Conservation (phyloP, 768 basidiomycete species). For the Leccinum longicurvipes region DNA sequence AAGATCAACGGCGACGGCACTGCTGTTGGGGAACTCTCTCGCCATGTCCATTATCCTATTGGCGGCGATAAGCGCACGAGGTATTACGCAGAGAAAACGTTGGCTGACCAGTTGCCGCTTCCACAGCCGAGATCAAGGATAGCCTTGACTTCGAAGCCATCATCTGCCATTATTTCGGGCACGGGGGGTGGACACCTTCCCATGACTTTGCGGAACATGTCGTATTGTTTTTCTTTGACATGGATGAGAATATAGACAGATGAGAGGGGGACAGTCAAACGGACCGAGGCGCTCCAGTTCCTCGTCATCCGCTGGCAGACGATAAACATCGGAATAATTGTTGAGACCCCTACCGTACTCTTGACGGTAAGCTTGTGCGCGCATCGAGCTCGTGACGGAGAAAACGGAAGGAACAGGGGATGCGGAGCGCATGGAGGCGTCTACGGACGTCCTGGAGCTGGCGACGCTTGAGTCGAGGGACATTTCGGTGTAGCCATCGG, state of each 20-base stretch:
- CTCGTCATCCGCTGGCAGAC: conserved; percentile 75
- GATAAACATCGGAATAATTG: conserved; percentile 77
- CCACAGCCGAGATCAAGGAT: conserved; percentile 78
- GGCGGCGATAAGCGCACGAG: conserved; percentile 7
- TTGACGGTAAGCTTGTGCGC: conserved; percentile 53
- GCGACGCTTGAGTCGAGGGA: conserved; percentile 39
- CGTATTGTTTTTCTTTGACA: conserved; percentile 60
- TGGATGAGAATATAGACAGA: conserved; percentile 9
- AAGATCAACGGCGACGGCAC: conserved; percentile 71
- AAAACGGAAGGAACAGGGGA: conserved; percentile 69
- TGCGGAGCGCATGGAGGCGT: conserved; percentile 56
- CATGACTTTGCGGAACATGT: conserved; percentile 59
- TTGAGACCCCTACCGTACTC: conserved; percentile 72
- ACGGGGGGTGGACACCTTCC: conserved; percentile 66
- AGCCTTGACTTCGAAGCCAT: conserved; percentile 56
- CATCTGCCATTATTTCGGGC: conserved; percentile 55
- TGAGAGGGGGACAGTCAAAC: conserved; percentile 17
- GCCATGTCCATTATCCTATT: conserved; percentile 74
- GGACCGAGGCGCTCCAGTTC: conserved; percentile 67
- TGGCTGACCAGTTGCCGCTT: conserved; percentile 65
- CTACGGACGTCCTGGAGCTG: conserved; percentile 56
- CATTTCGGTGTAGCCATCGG: conserved; percentile 41
- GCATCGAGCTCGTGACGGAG: conserved; percentile 64
- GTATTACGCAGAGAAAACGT: background rate
- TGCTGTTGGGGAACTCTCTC: conserved; percentile 65